phyloP scores from a whole-genome alignment of 805 yeast species.

The Candida vartiovaarae region DNA sequence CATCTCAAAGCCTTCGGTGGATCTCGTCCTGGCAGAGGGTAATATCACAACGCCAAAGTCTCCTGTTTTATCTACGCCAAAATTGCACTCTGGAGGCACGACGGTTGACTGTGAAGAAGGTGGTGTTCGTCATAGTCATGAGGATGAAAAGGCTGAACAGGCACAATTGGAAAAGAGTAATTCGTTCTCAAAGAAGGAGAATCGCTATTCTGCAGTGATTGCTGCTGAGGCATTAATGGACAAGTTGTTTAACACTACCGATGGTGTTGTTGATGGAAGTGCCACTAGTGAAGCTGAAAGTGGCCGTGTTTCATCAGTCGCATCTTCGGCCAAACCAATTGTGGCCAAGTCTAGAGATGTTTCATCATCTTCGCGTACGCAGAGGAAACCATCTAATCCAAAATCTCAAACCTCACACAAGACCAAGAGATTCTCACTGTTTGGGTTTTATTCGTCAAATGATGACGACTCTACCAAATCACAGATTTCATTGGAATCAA shows the following conservation, averaged over 20 bases:
- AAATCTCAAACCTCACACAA: constrained; percentile 11
- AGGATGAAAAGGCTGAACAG: constrained; percentile 11
- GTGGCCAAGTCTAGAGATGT: no score
- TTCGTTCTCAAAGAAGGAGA: constrained; percentile 11
- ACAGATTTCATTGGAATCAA: constrained; percentile 4
- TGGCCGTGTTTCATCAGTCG: no score
- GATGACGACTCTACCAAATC: constrained; percentile 6
- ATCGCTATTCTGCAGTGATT: constrained; percentile 24
- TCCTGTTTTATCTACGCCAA: constrained; percentile 11
- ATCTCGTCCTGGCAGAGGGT: constrained; percentile 28
- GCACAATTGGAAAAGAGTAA: not conserved
- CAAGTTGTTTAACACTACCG: constrained; percentile 20
- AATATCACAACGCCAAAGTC: constrained; percentile 29
- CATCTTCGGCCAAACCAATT: no score
- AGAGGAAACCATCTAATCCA: constrained; percentile 10
- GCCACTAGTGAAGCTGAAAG: no score
- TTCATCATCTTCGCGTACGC: not conserved
- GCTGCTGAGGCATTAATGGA: constrained; percentile 24
- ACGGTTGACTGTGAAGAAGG: constrained; percentile 12
- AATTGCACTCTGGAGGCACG: not conserved
- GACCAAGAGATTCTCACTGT: constrained; percentile 34
- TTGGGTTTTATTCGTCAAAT: constrained; percentile 27
- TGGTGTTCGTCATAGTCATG: not conserved
- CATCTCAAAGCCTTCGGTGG: constrained; percentile 29
- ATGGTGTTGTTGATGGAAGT: not conserved